Conservation (phyloP, 2,329 filamentous ascomycete species). For the Diplodia intermedia region DNA sequence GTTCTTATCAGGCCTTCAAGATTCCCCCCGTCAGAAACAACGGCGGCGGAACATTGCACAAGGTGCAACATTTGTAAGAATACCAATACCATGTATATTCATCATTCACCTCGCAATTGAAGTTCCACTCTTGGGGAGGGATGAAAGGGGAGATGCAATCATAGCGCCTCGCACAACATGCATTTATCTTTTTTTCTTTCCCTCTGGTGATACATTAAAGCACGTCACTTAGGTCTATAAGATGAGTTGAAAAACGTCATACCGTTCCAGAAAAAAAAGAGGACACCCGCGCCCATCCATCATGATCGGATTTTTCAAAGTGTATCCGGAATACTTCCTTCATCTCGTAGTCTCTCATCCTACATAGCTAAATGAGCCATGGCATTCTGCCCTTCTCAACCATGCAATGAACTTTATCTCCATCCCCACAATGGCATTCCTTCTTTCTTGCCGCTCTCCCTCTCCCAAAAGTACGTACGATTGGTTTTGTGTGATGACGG, state of each 20-base stretch:
- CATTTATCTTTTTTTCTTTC: slow-evolving; percentile 6
- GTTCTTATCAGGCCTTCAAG: neutral
- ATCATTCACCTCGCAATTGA: neutral
- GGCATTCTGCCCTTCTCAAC: neutral
- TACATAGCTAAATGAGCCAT: slow-evolving; percentile 1
- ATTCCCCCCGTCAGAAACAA: neutral
- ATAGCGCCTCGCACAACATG: slow-evolving; percentile 1
- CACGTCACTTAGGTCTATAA: slow-evolving; percentile 14
- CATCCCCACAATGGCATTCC: neutral
- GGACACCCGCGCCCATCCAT: slow-evolving; percentile 9
- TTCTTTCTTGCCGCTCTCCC: neutral
- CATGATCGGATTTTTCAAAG: slow-evolving; percentile 10
- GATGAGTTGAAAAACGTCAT: slow-evolving; percentile 2
- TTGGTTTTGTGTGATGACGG: neutral
- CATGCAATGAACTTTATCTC: neutral
- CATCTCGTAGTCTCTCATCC: slow-evolving; percentile 2
- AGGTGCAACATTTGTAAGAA: slow-evolving; percentile 9
- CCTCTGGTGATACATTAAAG: slow-evolving; percentile 9
- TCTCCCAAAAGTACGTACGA: neutral
- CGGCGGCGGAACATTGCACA: neutral
- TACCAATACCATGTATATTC: slow-evolving; percentile 13
- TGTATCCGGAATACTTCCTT: neutral
- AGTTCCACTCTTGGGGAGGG: neutral
- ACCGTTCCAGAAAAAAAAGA: slow-evolving; percentile 1
- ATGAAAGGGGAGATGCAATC: neutral